Conservation (phyloP, 352 stramenopile species). For the Pythium volutum region DNA sequence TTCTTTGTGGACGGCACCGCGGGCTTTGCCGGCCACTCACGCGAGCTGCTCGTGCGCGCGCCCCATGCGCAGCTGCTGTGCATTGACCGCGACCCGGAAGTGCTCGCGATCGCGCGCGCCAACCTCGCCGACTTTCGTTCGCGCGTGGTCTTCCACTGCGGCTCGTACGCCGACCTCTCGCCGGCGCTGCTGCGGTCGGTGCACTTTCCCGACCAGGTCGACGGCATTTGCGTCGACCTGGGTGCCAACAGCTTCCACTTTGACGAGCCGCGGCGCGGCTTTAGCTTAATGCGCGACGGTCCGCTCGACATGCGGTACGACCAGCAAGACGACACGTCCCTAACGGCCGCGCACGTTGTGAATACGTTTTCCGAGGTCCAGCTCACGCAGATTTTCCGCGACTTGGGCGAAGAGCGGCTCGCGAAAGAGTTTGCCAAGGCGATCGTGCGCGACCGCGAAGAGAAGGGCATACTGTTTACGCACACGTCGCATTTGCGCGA, state of each 20-base stretch:
- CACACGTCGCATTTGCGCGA: slow-evolving; percentile 65
- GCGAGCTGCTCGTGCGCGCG: slow-evolving; percentile 49
- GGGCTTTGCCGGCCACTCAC: slow-evolving; percentile 68
- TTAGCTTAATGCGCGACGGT: slow-evolving; percentile 71
- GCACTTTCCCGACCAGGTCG: slow-evolving; percentile 47
- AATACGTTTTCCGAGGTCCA: slow-evolving; percentile 73
- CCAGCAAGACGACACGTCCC: slow-evolving; percentile 26
- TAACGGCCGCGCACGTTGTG: slow-evolving; percentile 61
- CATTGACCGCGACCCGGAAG: slow-evolving; percentile 75
- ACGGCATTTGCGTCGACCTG: slow-evolving; percentile 75
- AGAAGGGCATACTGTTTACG: slow-evolving; percentile 41
- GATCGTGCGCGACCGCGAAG: slow-evolving; percentile 66
- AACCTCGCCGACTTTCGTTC: slow-evolving; percentile 44
- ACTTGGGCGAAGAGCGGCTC: slow-evolving; percentile 68
- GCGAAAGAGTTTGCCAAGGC: slow-evolving; percentile 82
- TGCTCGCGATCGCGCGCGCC: slow-evolving; percentile 51
- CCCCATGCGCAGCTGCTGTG: slow-evolving; percentile 58
- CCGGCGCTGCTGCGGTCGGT: slow-evolving; percentile 30
- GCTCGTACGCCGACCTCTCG: slow-evolving; percentile 60
- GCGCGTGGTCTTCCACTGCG: slow-evolving; percentile 52
- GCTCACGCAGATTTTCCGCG: slow-evolving; percentile 68
- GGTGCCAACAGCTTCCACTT: slow-evolving; percentile 85
- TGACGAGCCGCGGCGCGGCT: slow-evolving; percentile 59
- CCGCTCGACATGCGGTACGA: slow-evolving; percentile 84
- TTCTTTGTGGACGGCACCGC: slow-evolving; percentile 77